Percentiles rank a stretch among this genome's conserved stretches.
Conservation (phyloP, 1,139 yeast species). For the Yamadazyma blattariae region DNA sequence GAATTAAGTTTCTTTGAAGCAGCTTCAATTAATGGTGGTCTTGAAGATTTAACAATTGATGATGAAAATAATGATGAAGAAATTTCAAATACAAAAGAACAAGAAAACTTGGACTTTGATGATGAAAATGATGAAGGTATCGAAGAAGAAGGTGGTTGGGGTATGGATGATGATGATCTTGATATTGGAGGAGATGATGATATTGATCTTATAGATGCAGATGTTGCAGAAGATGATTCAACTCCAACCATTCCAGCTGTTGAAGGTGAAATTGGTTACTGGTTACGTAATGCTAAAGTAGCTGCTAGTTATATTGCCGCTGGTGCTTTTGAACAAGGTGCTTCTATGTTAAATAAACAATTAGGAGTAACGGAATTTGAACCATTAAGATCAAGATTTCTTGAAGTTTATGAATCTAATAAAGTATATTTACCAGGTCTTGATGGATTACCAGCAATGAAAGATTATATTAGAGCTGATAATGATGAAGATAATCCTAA, state of each 20-base stretch:
- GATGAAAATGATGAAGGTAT: constrained; percentile 49
- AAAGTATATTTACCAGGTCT: constrained; percentile 74
- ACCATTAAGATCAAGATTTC: constrained; percentile 79
- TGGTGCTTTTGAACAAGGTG: constrained; percentile 95
- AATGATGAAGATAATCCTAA: constrained; percentile 56
- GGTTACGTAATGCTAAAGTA: constrained; percentile 88
- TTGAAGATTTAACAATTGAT: constrained; percentile 61
- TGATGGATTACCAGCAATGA: constrained; percentile 67
- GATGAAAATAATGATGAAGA: constrained; percentile 24
- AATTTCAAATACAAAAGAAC: constrained; percentile 10
- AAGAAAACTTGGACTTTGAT: constrained; percentile 27
- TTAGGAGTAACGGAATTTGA: constrained; percentile 82
- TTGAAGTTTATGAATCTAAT: constrained; percentile 78
- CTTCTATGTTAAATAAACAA: constrained; percentile 86
- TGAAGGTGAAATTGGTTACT: constrained; percentile 65
- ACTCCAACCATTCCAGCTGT: constrained; percentile 19
- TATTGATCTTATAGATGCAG: constrained; percentile 24
- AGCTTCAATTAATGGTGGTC: constrained; percentile 70
- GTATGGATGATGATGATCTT: constrained; percentile 45
- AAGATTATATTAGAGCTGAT: constrained; percentile 64
- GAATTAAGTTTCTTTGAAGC: constrained; percentile 80
- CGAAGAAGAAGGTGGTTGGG: constrained; percentile 56
- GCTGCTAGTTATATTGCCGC: constrained; percentile 95
- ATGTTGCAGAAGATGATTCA: constrained; percentile 20
- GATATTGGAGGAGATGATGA: constrained; percentile 34